Evolutionary conservation across 2,329 filamentous ascomycete species (phyloP), one percentile per base, ranked within the genome.

Genomic region (Corinectria fuckeliana): DNA sequence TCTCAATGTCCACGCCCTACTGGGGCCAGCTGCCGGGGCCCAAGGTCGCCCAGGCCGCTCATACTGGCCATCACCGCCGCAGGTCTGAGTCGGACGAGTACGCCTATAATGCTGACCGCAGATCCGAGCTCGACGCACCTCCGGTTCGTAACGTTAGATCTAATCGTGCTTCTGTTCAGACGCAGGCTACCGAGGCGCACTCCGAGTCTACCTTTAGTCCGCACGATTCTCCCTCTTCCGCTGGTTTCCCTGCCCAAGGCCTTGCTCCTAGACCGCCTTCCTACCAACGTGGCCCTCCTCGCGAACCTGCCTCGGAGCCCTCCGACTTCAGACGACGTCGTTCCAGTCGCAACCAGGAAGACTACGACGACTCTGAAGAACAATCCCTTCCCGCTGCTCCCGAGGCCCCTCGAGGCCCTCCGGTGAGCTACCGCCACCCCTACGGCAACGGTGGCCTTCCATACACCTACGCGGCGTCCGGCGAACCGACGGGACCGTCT

Each of bases 261-360:
- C 78, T 88, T 61, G 82, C 85, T 66, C 85, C 86, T 51, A 81
- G 85, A 57, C 86, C 86, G 36, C 78, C 84, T n/a, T 86, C 85
- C 2, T 80, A 84, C 56, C 80, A 82, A 56, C 83, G 82, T 73
- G 76, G 73, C 61, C 72, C 77, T 56, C 69, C 75, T 60, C 72
- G 77, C 52, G 77, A 80, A 50, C 75, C 79, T 47, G 73, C 73
- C 45, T 76, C 48, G 62, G 62, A 70, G n/a, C 50, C 76, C 52
- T 80, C 83, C 50, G 75, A 77, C 45, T 50, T 74, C 39, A 80
- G 81, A 59, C 81, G 75, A 67, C 76, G 78, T 53, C 74, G 76
- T 45, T 79, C 74, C 64, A 66, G 41, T 39, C 68, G 52, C 28
- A 58, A 65, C n/a, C 45, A 62, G 60, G 77, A 78, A 58, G 78